These are phyloP conservation scores for Fusarium sp. DNA, from an alignment of 2,329 filamentous ascomycete genomes.

Conservation along the genomic window DNA sequence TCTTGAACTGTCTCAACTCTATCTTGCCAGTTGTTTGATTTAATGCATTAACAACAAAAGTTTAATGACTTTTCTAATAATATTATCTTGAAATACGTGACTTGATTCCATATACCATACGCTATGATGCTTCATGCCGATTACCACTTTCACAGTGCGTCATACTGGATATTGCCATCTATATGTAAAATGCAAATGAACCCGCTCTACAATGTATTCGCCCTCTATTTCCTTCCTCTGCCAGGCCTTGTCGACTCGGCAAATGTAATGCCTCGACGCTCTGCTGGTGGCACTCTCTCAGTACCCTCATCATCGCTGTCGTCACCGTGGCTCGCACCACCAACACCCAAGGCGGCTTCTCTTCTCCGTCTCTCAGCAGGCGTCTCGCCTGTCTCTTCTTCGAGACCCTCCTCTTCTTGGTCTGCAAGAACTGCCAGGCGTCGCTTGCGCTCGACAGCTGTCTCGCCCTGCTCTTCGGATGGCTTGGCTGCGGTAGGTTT, in stretches of 20 bases:
- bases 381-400: slow-evolving; percentile 71
- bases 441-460: slow-evolving; percentile 77
- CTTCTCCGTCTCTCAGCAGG: slow-evolving; percentile 81
- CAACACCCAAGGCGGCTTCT: slow-evolving; percentile 79
- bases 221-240: slow-evolving; percentile 37
- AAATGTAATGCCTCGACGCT: slow-evolving; percentile 73
- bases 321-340: slow-evolving; percentile 59
- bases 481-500: slow-evolving; percentile 35
- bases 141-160: slow-evolving; percentile 28
- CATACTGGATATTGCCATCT: slow-evolving; percentile 41
- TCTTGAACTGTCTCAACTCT: too few species aligned
- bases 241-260: slow-evolving; percentile 62
- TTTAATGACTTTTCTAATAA: neutral
- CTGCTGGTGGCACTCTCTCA: slow-evolving; percentile 65
- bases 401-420: slow-evolving; percentile 60
- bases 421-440: slow-evolving; percentile 69
- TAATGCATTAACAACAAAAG: neutral
- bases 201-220: slow-evolving; percentile 21
- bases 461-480: slow-evolving; percentile 66
- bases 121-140: slow-evolving; percentile 31
- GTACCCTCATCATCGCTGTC: slow-evolving; percentile 70
- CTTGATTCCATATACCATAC: slow-evolving; percentile 23
- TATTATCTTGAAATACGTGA: slow-evolving; percentile 7
- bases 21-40: neutral
- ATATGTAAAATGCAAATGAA: slow-evolving; percentile 43